Percentiles rank a stretch among this genome's conserved stretches.
Conservation (phyloP, 108 stramenopile species). For the Skeletonema menzelii region DNA sequence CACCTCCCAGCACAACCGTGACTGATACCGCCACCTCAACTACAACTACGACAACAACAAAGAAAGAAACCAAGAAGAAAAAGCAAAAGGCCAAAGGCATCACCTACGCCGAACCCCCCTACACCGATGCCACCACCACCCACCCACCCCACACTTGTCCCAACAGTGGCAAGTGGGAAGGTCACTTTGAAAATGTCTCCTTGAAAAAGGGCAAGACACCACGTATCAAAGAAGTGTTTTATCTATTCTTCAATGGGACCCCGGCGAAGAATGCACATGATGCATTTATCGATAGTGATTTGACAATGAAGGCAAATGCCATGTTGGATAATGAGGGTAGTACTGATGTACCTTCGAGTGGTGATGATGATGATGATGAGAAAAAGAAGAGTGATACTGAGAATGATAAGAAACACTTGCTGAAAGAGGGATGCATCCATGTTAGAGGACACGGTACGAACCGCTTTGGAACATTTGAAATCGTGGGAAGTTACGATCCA, state of each 20-base stretch:
- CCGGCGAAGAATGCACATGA: constrained; percentile 45
- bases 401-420: constrained; percentile 1
- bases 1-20: constrained; percentile 5
- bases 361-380: constrained; percentile 6
- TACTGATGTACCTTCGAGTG: not conserved
- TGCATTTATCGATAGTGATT: constrained; percentile 20
- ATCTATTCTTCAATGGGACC: constrained; percentile 77
- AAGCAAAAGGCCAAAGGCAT: constrained; percentile 1
- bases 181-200: constrained; percentile 73
- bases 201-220: constrained; percentile 24
- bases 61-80: not conserved
- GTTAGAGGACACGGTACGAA: constrained; percentile 77
- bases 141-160: constrained; percentile 50
- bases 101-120: constrained; percentile 52
- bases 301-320: constrained; percentile 17
- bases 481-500: constrained; percentile 67
- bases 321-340: constrained; percentile 19
- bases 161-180: constrained; percentile 66
- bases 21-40: not conserved
- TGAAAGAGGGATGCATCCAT: constrained; percentile 50
- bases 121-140: constrained; percentile 52
- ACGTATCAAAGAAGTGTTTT: constrained; percentile 63
- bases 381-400: not conserved
- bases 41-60: not conserved
- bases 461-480: constrained; percentile 84